Conservation (phyloP, 176 grass and related monocot genomes). For the Pontederia crassipes region DNA sequence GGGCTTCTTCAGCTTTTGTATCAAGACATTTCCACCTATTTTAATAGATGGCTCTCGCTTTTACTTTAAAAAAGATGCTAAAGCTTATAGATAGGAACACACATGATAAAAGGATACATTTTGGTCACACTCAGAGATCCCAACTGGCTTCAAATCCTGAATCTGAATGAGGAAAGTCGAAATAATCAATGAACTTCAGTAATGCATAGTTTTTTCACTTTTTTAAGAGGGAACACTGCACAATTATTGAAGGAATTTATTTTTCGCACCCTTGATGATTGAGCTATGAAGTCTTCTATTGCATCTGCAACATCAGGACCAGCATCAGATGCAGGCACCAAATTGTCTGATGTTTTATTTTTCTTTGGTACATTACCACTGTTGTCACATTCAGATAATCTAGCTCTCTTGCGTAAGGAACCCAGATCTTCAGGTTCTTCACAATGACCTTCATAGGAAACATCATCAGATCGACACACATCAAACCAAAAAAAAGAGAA, state of each 20-base stretch:
- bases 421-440: conserved; percentile 29
- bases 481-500: background rate
- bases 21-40: no score
- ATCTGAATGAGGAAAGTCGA: conserved; percentile 37
- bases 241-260: background rate
- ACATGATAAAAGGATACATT: conserved; percentile 47
- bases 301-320: conserved; percentile 77
- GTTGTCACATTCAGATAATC: conserved; percentile 24
- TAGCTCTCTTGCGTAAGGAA: conserved; percentile 36
- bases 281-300: conserved; percentile 67
- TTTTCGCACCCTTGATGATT: conserved; percentile 54
- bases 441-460: conserved; percentile 20
- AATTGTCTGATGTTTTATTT: conserved; percentile 28
- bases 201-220: background rate
- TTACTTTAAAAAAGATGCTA: no score
- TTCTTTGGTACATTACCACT: conserved; percentile 25
- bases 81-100: background rate
- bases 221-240: background rate
- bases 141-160: conserved; percentile 43
- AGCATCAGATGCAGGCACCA: conserved; percentile 19
- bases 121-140: conserved; percentile 22
- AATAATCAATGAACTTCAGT: conserved; percentile 17
- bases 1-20: no score
- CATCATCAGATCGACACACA: background rate
- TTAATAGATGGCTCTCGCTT: no score